Percentiles rank a stretch among this genome's conserved stretches.
These are phyloP conservation scores for Conidiobolus incongruus DNA, from an alignment of 371 early-diverging fungal species.

Conservation along the genomic window DNA sequence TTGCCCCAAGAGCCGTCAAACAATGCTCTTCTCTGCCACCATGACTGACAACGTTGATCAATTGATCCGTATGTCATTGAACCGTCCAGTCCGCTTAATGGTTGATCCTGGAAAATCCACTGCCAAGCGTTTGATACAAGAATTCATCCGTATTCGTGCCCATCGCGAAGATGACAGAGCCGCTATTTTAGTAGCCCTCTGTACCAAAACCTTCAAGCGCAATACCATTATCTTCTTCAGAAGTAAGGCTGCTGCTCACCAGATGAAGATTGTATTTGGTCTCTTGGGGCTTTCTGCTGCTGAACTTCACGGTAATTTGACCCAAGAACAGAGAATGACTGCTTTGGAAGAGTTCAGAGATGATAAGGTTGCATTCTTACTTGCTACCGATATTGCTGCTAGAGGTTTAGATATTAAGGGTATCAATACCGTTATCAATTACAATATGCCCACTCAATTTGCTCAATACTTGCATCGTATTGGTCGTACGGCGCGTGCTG, in stretches of 20 bases:
- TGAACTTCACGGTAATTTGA: slow-evolving; percentile 95
- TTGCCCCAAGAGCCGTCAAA: slow-evolving; percentile 82
- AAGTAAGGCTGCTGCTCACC: slow-evolving; percentile 82
- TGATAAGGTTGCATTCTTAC: slow-evolving; percentile 58
- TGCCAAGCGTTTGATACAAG: slow-evolving; percentile 62
- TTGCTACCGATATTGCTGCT: slow-evolving; percentile 98
- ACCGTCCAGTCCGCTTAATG: slow-evolving; percentile 75
- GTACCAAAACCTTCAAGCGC: slow-evolving; percentile 51
- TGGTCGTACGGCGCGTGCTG: slow-evolving; percentile 98
- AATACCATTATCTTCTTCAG: slow-evolving; percentile 81
- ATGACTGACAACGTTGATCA: slow-evolving; percentile 99
- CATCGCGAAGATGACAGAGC: slow-evolving; percentile 66
- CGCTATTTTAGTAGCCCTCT: slow-evolving; percentile 64
- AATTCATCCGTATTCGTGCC: slow-evolving; percentile 86
- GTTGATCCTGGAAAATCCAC: slow-evolving; percentile 61
- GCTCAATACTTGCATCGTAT: slow-evolving; percentile 96
- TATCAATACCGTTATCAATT: slow-evolving; percentile 97
- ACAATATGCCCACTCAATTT: slow-evolving; percentile 92
- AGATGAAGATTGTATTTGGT: slow-evolving; percentile 90
- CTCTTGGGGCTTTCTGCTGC: slow-evolving; percentile 74
- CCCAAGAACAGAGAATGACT: slow-evolving; percentile 81
- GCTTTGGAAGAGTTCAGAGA: slow-evolving; percentile 85
- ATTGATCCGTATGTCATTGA: slow-evolving; percentile 76
- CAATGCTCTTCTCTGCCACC: slow-evolving; percentile 99
- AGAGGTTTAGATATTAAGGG: slow-evolving; percentile 99